Evolutionary conservation across 495 filamentous ascomycete genomes (phyloP), one percentile per base, ranked within the genome.

Genomic region (Neurospora africana): DNA sequence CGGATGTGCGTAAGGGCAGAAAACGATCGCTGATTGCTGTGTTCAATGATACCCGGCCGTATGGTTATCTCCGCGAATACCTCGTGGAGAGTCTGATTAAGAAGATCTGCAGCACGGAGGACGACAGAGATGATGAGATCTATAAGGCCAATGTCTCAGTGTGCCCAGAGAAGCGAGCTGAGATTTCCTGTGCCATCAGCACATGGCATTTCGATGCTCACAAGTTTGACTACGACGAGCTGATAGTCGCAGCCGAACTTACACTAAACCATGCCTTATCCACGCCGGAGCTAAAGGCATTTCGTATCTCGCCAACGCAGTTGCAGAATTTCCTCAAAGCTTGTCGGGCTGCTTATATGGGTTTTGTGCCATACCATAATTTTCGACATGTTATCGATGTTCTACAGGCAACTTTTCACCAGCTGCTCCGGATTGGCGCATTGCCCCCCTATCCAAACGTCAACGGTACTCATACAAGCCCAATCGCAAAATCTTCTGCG

Each of bases 361-460:
- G 87, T 68, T 97, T 97, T 79, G 93, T 99, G 43, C 92, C 95
- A n/a, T 99, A 98, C 77, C 95, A 99, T 82, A 99, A 99, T 79
- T 99, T 98, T 81, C 93, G 95, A 68, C 95, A 99, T 80, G 95
- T 96, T 8, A 89, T 95, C 69, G 95, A 99, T 83, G 95, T 99
- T 44, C 85, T 98, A 76, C 95, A 99, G 81, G 96, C 95, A 4
- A 86, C 92, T 44, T 99, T 98, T 80, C 90, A 91, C 82, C 97
- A 97, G 77, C 86, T 99, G n/a, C 84, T 98, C 69, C 87, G 88
- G 61, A 90, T 98, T 61, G 91, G 92, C 47, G 88, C 89, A 8
- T 82, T 97, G 67, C 92, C 94, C 19, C 85, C 89, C 4, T 93
- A 92, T 80, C 85, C 76, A 71, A 71, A 72, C 37, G 74, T 72